Conservation (phyloP, 2,329 filamentous ascomycete species). For the Ophiocordyceps australis region DNA sequence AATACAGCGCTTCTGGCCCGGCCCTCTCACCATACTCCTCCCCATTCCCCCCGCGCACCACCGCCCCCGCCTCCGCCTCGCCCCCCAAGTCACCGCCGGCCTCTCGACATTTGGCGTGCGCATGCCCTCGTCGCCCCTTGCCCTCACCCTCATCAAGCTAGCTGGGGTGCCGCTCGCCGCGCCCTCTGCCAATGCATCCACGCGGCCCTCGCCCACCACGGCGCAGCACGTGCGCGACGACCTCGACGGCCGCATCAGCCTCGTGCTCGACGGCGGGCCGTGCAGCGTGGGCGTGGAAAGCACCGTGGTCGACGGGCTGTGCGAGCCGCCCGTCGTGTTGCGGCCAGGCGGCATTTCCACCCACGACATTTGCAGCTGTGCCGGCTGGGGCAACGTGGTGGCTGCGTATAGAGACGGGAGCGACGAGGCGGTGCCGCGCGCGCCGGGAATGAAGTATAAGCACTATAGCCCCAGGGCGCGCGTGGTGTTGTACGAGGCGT, state of each 20-base stretch:
- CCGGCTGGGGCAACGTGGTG: constrained; percentile 65
- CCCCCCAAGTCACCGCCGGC: constrained; percentile 81
- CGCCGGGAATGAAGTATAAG: constrained; percentile 97
- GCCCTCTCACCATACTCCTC: constrained; percentile 78
- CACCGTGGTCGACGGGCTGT: constrained; percentile 86
- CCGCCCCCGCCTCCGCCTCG: no score
- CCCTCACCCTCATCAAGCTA: constrained; percentile 68
- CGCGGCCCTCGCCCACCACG: constrained; percentile 77
- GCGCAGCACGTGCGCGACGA: constrained; percentile 83
- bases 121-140: constrained; percentile 75
- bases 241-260: constrained; percentile 60
- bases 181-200: constrained; percentile 88
- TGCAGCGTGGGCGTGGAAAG: constrained; percentile 89
- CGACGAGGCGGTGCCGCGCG: constrained; percentile 46
- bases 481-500: constrained; percentile 64
- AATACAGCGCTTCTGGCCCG: constrained; percentile 80
- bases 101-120: constrained; percentile 74
- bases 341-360: constrained; percentile 76
- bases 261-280: constrained; percentile 76
- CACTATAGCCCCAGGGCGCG: constrained; percentile 87
- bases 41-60: constrained; percentile 51
- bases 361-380: constrained; percentile 53
- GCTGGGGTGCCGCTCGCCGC: constrained; percentile 68
- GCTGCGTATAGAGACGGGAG: constrained; percentile 66
- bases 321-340: constrained; percentile 61